Evolutionary conservation across 148 eudicot genomes (phyloP).

Genomic region (Rhododendron vialii): DNA sequence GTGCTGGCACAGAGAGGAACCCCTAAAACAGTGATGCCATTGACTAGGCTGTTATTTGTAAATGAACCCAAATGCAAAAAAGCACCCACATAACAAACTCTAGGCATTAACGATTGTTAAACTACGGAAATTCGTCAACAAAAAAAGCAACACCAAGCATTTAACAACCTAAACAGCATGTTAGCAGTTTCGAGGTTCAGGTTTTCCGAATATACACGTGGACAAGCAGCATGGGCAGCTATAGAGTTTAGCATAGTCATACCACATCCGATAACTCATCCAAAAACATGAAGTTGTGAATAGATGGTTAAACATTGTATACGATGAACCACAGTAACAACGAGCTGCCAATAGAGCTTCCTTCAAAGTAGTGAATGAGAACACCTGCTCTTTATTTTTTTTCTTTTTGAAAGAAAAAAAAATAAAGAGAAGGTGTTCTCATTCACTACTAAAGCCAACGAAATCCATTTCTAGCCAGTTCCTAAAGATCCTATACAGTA

Average conservation of each 20-base stretch:
- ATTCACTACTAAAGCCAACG: background rate
- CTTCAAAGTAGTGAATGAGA: background rate
- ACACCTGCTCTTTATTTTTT: background rate
- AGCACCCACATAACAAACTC: background rate
- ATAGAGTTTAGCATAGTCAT: background rate
- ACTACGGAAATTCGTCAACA: background rate
- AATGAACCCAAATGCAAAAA: background rate
- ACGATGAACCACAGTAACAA: background rate
- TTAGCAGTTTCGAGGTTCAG: background rate
- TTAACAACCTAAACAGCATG: background rate
- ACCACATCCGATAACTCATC: background rate
- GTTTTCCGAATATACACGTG: background rate
- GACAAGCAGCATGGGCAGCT: background rate
- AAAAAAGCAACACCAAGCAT: background rate
- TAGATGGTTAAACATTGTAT: background rate
- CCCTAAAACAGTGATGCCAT: slow-evolving; percentile 1
- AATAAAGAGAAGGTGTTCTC: background rate
- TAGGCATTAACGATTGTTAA: background rate
- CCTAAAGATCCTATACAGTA: background rate
- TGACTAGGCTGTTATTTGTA: background rate
- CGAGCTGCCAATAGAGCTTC: background rate
- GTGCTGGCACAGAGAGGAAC: background rate
- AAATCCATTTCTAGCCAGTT: background rate
- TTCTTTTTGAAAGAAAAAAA: background rate
- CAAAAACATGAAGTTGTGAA: background rate